Conservation (phyloP, 1,284 basidiomycete species). For the Trametes sp. region DNA sequence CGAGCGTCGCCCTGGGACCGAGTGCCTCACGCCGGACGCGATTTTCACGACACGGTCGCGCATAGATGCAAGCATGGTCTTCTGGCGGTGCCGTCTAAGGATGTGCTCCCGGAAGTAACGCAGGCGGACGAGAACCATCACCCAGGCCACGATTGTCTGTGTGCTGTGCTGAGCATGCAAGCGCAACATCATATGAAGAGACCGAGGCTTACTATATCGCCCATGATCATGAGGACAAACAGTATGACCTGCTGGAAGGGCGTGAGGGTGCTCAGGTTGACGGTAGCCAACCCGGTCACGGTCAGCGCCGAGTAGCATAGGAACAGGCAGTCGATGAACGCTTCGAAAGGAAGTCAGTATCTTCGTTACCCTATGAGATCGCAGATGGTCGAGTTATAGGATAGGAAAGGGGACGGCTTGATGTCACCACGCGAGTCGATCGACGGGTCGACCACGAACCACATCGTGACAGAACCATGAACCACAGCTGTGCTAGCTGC, state of each 20-base stretch:
- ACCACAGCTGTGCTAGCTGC: background rate
- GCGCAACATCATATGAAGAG: background rate
- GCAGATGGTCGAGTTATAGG: no score
- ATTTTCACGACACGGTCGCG: slow-evolving; percentile 21
- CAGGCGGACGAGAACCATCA: slow-evolving; percentile 61
- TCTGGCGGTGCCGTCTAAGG: slow-evolving; percentile 27
- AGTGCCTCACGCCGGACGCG: slow-evolving; percentile 5
- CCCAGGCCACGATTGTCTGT: slow-evolving; percentile 56
- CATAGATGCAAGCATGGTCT: slow-evolving; percentile 26
- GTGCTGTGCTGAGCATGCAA: background rate
- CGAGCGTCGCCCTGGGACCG: slow-evolving; percentile 7
- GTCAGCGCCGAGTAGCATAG: slow-evolving; percentile 73
- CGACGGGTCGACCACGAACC: background rate
- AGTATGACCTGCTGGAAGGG: slow-evolving; percentile 66
- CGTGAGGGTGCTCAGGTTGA: slow-evolving; percentile 60
- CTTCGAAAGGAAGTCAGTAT: slow-evolving; percentile 12
- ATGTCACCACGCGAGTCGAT: background rate
- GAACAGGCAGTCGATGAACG: slow-evolving; percentile 67
- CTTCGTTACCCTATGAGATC: background rate
- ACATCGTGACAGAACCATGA: background rate
- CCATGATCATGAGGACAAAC: slow-evolving; percentile 56
- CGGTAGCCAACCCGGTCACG: slow-evolving; percentile 60
- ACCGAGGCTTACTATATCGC: slow-evolving; percentile 46
- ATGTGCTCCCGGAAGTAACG: slow-evolving; percentile 55
- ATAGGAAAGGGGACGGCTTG: no score